A percentile compares a stretch with the other conserved stretches of the same genome.
These are phyloP conservation scores for Yarrowia osloensis DNA, from an alignment of 805 yeast species.

Conservation along the genomic window DNA sequence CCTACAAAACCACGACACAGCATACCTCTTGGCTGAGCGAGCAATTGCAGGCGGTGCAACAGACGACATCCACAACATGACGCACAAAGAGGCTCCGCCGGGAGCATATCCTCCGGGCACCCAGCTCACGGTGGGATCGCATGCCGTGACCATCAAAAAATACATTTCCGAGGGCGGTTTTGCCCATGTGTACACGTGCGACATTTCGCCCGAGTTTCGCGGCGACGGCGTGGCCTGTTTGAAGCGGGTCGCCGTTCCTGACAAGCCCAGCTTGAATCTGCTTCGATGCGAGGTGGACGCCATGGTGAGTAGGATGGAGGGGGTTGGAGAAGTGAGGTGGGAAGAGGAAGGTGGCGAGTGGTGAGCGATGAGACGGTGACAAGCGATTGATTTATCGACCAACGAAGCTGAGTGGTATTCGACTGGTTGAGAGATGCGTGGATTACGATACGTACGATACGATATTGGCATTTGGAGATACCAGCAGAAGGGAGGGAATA, in stretches of 20 bases:
- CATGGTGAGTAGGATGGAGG: constrained; percentile 49
- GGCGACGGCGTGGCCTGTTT: constrained; percentile 69
- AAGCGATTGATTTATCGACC: no score
- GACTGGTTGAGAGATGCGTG: no score
- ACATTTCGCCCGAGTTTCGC: constrained; percentile 60
- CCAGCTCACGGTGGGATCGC: constrained; percentile 78
- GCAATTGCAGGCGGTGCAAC: constrained; percentile 30
- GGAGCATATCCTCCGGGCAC: constrained; percentile 79
- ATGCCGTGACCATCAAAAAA: constrained; percentile 63
- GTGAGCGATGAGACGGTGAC: no score
- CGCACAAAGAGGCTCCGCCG: constrained; percentile 46
- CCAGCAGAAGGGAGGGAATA: no score
- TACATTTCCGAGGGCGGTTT: constrained; percentile 89
- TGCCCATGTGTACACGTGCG: constrained; percentile 89
- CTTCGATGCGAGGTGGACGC: constrained; percentile 96
- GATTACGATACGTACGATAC: no score
- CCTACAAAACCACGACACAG: constrained; percentile 11
- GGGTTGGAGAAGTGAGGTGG: not conserved
- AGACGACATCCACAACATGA: constrained; percentile 21
- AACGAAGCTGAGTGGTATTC: no score
- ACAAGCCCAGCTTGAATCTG: constrained; percentile 76
- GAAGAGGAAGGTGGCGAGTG: no score
- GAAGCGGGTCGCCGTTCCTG: constrained; percentile 94
- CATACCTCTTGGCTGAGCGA: constrained; percentile 16
- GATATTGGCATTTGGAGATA: no score